These are phyloP conservation scores for Geopyxis carbonaria DNA, from an alignment of 495 filamentous ascomycete genomes.

Conservation along the genomic window DNA sequence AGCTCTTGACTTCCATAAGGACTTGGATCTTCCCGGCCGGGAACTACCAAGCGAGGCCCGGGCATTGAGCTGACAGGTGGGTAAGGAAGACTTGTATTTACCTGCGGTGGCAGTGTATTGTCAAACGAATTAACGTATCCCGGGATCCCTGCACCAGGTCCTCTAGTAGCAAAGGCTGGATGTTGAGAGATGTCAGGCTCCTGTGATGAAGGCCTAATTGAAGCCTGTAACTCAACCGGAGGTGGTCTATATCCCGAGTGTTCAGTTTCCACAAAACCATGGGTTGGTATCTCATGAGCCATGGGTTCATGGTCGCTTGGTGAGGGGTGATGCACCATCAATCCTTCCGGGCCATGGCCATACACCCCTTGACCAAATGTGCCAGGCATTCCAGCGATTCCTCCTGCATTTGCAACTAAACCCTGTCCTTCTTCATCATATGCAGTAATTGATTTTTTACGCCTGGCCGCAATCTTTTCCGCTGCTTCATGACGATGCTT, in stretches of 20 bases:
- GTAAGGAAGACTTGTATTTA: too few species aligned
- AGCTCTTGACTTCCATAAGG: background rate
- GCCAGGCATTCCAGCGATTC: constrained; percentile 3
- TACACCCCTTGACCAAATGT: background rate
- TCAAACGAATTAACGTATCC: too few species aligned
- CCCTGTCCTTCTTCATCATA: background rate
- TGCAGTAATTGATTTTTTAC: constrained; percentile 2
- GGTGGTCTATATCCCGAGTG: background rate
- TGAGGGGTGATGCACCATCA: constrained; percentile 11
- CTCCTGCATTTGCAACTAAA: constrained; percentile 2
- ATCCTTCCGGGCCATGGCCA: constrained; percentile 1
- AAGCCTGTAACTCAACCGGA: background rate
- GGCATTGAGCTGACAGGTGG: constrained; percentile 9
- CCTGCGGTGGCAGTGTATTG: too few species aligned
- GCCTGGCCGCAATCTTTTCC: constrained; percentile 11
- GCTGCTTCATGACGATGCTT: constrained; percentile 33
- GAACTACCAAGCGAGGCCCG: too few species aligned
- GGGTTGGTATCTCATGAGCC: constrained; percentile 8
- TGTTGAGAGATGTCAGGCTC: background rate
- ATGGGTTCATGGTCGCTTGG: constrained; percentile 7
- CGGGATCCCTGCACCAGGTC: constrained; percentile 2
- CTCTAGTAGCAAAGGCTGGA: background rate
- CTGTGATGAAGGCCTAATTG: background rate
- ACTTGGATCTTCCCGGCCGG: background rate
- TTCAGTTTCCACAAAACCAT: constrained; percentile 10